These are phyloP conservation scores for Scheffersomyces illinoinensis DNA, from an alignment of 1,139 yeast species.

Conservation along the genomic window DNA sequence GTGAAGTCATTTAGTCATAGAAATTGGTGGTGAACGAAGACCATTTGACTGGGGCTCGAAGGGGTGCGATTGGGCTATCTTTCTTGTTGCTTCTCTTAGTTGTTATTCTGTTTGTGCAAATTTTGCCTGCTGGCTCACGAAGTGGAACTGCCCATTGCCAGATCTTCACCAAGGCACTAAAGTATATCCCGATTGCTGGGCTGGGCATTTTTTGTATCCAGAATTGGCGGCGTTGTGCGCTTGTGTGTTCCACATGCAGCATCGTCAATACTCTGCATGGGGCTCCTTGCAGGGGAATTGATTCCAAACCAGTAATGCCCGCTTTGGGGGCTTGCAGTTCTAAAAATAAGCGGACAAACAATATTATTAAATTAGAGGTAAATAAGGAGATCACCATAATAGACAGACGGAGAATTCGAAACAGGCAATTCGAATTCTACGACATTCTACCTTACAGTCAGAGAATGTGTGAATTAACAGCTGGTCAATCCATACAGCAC, in stretches of 20 bases:
- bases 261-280: neutral
- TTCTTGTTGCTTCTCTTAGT: neutral
- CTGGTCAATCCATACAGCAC: neutral
- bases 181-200: neutral
- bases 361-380: neutral
- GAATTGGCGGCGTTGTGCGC: neutral
- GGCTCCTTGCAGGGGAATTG: neutral
- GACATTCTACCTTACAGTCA: neutral
- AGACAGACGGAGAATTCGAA: neutral
- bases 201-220: neutral
- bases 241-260: neutral
- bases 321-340: neutral
- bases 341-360: neutral
- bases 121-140: neutral
- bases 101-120: neutral
- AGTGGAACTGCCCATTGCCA: neutral
- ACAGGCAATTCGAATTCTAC: neutral
- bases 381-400: neutral
- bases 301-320: neutral
- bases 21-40: neutral
- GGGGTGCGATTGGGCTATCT: neutral
- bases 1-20: neutral
- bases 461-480: neutral
- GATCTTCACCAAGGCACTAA: neutral
- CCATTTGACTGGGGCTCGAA: neutral